phyloP scores from a whole-genome alignment of 192 early-diverging fungal species.

The Mortierella hygrophila region DNA sequence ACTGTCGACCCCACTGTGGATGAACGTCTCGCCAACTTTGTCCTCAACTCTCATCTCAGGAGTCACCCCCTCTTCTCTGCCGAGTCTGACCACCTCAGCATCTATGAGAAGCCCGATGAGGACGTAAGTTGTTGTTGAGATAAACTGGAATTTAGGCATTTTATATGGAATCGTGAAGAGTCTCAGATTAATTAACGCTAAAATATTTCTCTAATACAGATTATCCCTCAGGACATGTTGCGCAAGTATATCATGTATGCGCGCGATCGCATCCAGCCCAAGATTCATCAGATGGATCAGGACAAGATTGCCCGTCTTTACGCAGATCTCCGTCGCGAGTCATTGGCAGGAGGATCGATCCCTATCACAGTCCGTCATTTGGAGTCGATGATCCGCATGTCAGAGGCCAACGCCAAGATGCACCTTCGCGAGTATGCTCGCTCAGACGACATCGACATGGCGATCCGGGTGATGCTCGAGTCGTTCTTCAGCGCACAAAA shows the following conservation, averaged over 20 bases:
- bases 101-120: conserved; percentile 59
- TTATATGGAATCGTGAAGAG: not conserved
- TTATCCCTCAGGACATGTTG: conserved; percentile 85
- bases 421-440: conserved; percentile 93
- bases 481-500: conserved; percentile 96
- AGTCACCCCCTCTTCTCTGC: conserved; percentile 82
- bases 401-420: conserved; percentile 95
- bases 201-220: conserved; percentile 54
- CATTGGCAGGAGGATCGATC: conserved; percentile 77
- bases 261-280: conserved; percentile 79
- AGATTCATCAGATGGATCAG: conserved; percentile 87
- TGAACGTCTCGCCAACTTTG: conserved; percentile 92
- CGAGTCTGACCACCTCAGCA: conserved; percentile 56
- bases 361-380: conserved; percentile 92
- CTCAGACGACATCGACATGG: conserved; percentile 93
- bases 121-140: conserved; percentile 67
- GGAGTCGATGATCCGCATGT: conserved; percentile 88
- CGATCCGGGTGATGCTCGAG: conserved; percentile 89
- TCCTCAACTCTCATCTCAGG: conserved; percentile 91
- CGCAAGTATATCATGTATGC: conserved; percentile 93
- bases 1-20: conserved; percentile 91
- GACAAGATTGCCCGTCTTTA: conserved; percentile 93
- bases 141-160: not conserved
- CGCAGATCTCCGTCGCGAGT: conserved; percentile 92
- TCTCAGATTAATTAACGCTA: not conserved